A percentile compares a stretch with the other conserved stretches of the same genome.
phyloP scores from a whole-genome alignment of 495 filamentous ascomycete species.

The Trichocladium uniseriatum region DNA sequence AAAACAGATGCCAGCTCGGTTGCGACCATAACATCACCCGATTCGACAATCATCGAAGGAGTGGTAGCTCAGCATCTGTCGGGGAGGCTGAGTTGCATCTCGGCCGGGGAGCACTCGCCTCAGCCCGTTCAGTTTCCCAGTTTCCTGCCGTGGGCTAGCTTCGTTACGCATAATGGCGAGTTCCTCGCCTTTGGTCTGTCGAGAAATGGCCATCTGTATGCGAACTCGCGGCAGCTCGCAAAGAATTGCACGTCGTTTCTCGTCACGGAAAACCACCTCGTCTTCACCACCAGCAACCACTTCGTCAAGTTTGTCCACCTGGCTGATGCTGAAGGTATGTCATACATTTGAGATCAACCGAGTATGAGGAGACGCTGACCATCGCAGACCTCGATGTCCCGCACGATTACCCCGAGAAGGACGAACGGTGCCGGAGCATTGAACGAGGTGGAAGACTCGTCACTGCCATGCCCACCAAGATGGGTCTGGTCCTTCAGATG shows the following conservation, averaged over 20 bases:
- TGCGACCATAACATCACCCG: slow-evolving; percentile 13
- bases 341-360: not conserved
- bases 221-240: slow-evolving; percentile 60
- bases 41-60: slow-evolving; percentile 4
- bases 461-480: slow-evolving; percentile 79
- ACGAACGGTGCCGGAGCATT: slow-evolving; percentile 86
- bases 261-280: slow-evolving; percentile 69
- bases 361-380: slow-evolving; percentile 7
- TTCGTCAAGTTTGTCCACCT: slow-evolving; percentile 90
- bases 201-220: slow-evolving; percentile 64
- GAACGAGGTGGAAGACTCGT: slow-evolving; percentile 83
- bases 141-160: slow-evolving; percentile 46
- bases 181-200: slow-evolving; percentile 55
- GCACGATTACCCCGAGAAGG: slow-evolving; percentile 76
- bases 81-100: slow-evolving; percentile 26
- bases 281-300: slow-evolving; percentile 87
- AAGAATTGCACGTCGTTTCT: slow-evolving; percentile 88
- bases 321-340: slow-evolving; percentile 52
- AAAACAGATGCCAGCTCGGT: slow-evolving; percentile 9
- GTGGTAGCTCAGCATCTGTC: slow-evolving; percentile 29
- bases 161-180: slow-evolving; percentile 29
- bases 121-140: slow-evolving; percentile 27
- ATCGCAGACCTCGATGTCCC: slow-evolving; percentile 66
- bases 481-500: slow-evolving; percentile 79
- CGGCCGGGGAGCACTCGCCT: not conserved